Base-by-base conservation (phyloP, 208 protist species). In the Leishmania turanica region DNA sequence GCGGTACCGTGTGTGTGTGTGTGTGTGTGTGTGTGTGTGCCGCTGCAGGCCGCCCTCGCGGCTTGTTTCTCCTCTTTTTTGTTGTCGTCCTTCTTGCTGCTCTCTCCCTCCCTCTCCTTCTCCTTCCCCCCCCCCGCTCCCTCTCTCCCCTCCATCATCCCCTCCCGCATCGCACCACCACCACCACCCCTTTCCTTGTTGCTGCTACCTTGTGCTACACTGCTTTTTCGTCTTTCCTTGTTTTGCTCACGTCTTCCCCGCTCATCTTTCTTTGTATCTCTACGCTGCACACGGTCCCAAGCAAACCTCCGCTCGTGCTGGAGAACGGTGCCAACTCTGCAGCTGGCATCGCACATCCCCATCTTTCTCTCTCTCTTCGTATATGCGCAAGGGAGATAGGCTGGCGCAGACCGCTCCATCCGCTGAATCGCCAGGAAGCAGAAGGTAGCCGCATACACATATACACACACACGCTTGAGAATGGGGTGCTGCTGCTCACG, bases 401-500 rank as follows among this genome's bases (percentile, higher is more conserved):
- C 11, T 15, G 68, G 45, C 21, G 17, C 68, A 49, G 45, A 13
- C 71, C 27, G 1, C 40, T 24, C 15, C 27, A 21, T 9, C 17
- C 9, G 49, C 71, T 76, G 51, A 24, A 53, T 51, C 45, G 31
- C 19, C 68, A 19, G 27, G 11, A 54, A 45, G 27, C 3, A 3
- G 9, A 37, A 1, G n/a, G 8, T 17, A 54, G 27, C 27, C 45
- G 45, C n/a, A 40, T 37, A 58, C 42, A 56, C 24, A 7, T 31
- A 54, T 34, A 54, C 47, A 45, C 27, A 76, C 31, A 31, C 71
- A 42, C 71, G 15, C n/a, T 54, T 42, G 11, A 17, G 8, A n/a
- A 84, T 84, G 81, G 81, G 81, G 6, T 54, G 58, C 11, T 84
- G 81, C 31, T 78, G 21, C 40, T 72, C 81, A 19, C 56, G 76